Conservation (phyloP, 2,329 filamentous ascomycete genomes). For the Ophiocordyceps camponoti-floridani region DNA sequence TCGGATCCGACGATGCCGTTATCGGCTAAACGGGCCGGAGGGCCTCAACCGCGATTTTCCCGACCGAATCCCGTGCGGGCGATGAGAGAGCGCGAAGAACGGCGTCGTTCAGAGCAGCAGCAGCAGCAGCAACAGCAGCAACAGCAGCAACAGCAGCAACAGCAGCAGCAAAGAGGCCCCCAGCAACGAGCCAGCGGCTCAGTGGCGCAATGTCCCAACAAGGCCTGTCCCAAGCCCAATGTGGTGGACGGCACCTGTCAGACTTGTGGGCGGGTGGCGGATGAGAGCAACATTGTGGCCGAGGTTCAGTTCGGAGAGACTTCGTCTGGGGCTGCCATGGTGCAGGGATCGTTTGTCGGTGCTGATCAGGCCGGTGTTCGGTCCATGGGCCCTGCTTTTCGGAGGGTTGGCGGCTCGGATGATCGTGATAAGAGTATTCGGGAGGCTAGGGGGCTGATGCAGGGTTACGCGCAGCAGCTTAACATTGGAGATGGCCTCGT, state of each 20-base stretch:
- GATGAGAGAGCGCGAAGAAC: background rate
- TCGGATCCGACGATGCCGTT: background rate
- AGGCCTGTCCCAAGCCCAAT: slow-evolving; percentile 40
- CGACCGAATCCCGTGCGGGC: background rate
- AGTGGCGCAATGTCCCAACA: slow-evolving; percentile 40
- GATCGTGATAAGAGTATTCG: slow-evolving; percentile 43
- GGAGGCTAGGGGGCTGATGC: slow-evolving; percentile 39
- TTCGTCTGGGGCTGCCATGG: slow-evolving; percentile 67
- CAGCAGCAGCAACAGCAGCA: background rate
- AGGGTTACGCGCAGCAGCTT: slow-evolving; percentile 42
- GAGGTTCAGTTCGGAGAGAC: slow-evolving; percentile 87
- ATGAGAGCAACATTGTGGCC: slow-evolving; percentile 76
- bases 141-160: background rate
- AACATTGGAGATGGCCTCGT: slow-evolving; percentile 42
- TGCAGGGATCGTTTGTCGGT: slow-evolving; percentile 77
- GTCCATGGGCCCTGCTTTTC: slow-evolving; percentile 43
- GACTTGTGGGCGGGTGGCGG: slow-evolving; percentile 69
- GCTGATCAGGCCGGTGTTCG: slow-evolving; percentile 72
- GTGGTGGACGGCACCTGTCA: slow-evolving; percentile 55
- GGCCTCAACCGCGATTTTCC: background rate
- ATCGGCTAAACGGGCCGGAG: background rate
- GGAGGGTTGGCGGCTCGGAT: slow-evolving; percentile 37
- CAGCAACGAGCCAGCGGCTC: too few species aligned
- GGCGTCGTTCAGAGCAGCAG: background rate
- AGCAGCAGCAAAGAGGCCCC: background rate